Evolutionary conservation across 495 filamentous ascomycete species (phyloP).

Genomic region (Apiosordaria backusii): DNA sequence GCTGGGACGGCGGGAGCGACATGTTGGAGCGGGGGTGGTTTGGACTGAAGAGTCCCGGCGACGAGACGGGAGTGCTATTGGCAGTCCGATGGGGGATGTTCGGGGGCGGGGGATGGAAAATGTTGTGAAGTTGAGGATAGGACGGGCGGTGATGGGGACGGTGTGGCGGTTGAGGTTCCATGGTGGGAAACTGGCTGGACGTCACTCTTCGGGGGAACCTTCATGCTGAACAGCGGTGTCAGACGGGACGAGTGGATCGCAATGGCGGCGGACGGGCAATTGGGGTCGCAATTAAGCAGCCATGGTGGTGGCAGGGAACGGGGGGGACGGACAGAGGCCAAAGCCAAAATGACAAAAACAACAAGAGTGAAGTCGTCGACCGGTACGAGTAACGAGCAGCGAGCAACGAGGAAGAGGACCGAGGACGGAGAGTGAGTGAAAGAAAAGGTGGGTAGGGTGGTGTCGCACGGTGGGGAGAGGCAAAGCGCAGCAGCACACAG

Average conservation of each 20-base stretch:
- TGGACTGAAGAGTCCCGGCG: conserved; percentile 64
- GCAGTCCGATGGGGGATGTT: conserved; percentile 45
- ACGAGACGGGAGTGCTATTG: conserved; percentile 64
- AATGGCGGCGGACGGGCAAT: conserved; percentile 10
- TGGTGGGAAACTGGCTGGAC: conserved; percentile 25
- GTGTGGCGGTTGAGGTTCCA: conserved; percentile 33
- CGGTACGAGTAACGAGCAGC: neutral
- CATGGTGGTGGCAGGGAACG: conserved; percentile 17
- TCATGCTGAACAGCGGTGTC: conserved; percentile 31
- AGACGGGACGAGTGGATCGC: conserved; percentile 12
- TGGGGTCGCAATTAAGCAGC: conserved; percentile 24
- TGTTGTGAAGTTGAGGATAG: conserved; percentile 39
- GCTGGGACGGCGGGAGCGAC: conserved; percentile 30
- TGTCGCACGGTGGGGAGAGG: conserved; percentile 3
- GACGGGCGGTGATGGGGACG: conserved; percentile 33
- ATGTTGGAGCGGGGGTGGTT: conserved; percentile 40
- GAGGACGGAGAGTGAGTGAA: conserved; percentile 1
- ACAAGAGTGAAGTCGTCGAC: neutral
- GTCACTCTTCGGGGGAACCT: conserved; percentile 22
- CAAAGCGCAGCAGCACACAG: neutral
- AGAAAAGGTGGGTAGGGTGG: conserved; percentile 5
- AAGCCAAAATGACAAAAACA: conserved; percentile 2
- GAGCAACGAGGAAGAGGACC: conserved; percentile 1
- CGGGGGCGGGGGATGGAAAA: conserved; percentile 31
- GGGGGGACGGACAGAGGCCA: neutral